Percentiles rank a stretch among this genome's conserved stretches.
phyloP scores from a whole-genome alignment of 352 stramenopile genomes.

The Phytophthora multivora region DNA sequence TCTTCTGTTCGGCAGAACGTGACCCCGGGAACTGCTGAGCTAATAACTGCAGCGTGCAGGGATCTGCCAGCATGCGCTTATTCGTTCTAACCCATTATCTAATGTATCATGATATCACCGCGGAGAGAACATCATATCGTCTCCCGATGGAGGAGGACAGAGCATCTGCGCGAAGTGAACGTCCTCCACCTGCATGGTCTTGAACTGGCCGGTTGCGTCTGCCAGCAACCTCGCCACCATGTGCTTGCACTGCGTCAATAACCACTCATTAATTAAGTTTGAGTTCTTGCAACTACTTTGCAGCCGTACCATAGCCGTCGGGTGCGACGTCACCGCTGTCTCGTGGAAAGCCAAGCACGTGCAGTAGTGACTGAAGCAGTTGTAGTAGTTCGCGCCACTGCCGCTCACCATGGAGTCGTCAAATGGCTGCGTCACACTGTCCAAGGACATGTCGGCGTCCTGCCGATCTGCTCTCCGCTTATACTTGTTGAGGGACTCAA shows the following conservation, averaged over 20 bases:
- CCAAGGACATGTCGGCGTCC: constrained; percentile 14
- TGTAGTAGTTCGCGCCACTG: constrained; percentile 70
- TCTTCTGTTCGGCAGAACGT: too few species aligned
- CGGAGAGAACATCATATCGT: constrained; percentile 12
- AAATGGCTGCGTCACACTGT: constrained; percentile 46
- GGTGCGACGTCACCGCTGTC: constrained; percentile 34
- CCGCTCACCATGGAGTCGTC: constrained; percentile 45
- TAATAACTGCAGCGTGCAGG: too few species aligned
- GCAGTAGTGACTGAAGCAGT: constrained; percentile 75
- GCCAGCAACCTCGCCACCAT: constrained; percentile 67
- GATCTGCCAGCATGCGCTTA: too few species aligned
- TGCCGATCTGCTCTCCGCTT: constrained; percentile 15
- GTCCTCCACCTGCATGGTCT: constrained; percentile 59
- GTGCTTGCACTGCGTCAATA: constrained; percentile 65
- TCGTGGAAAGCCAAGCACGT: constrained; percentile 63
- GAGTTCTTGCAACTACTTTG: too few species aligned
- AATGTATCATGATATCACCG: constrained; percentile 3
- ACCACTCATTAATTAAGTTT: too few species aligned
- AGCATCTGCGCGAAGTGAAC: constrained; percentile 67
- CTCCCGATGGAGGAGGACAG: constrained; percentile 28
- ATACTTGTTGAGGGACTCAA: constrained; percentile 72
- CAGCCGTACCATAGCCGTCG: constrained; percentile 57
- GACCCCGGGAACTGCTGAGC: too few species aligned
- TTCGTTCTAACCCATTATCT: too few species aligned
- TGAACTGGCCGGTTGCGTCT: constrained; percentile 52